Evolutionary conservation across 768 basidiomycete genomes (phyloP), one percentile per base, ranked within the genome.

Genomic region (Pisolithus albus): DNA sequence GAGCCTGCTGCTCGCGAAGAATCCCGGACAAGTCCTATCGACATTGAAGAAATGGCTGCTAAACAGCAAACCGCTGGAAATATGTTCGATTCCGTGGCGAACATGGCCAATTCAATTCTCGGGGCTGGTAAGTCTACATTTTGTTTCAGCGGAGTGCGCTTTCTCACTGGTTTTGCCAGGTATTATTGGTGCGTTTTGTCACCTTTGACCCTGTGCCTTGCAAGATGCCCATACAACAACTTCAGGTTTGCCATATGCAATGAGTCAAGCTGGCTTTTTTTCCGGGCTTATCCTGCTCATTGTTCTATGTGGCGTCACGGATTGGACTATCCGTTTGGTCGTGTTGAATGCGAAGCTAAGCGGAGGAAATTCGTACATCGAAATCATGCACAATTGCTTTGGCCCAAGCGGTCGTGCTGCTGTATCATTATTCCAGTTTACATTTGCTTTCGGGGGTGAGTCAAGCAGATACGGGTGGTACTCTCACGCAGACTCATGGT

Each of bases 241-340:
- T 7, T 50, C 51, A 92, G 92, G 94, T 46, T 72, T 99, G 10
- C 96, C 96, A 2, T 98, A 97, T 64, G 94, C 96, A 36, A 71
- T 98, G 47, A 82, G 86, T 57, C 91, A 95, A 74, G 94, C 96
- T 30, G 96, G 96, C 2, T 93, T 99, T 70, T 77, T 96, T 59
- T 81, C 81, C 1, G 96, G 96, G 11, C 69, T 96, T 19, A 24
- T 87, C n/a, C 78, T 99, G 1, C 77, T 99, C 23, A 72, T 93
- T 26, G 66, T 83, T 0, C 73, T 99, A 9, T 94, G 88, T 47
- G 76, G 68, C 18, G 79, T 96, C 38, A 97, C 96, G n/a, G 89
- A 91, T 68, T 96, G 94, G 94, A 99, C 96, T 3, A 96, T 99
- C 50, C 84, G 93, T 16, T 81, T 99, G 28, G 95, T 99, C 49